These are phyloP conservation scores for Vaucheria bursata DNA, from an alignment of 352 stramenopile species.

Conservation along the genomic window DNA sequence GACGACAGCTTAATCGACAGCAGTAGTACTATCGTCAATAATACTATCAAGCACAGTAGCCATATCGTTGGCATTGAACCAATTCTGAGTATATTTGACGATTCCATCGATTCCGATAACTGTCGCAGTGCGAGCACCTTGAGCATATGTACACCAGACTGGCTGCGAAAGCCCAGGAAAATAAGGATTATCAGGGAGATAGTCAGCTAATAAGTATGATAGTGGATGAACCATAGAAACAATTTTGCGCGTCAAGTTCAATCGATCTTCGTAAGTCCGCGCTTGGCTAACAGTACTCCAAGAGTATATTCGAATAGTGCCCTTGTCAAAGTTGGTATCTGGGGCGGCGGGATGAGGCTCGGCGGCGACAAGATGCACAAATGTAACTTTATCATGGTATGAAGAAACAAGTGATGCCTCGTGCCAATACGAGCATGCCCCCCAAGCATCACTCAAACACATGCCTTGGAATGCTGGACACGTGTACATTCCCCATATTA, in stretches of 20 bases:
- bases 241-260: conserved; percentile 15
- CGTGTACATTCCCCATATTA: conserved; percentile 44
- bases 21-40: too few relatives aligned
- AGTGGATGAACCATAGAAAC: conserved; percentile 11
- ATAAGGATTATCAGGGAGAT: conserved; percentile 23
- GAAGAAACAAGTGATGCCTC: conserved; percentile 16
- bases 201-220: conserved; percentile 24
- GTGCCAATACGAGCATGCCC: conserved; percentile 24
- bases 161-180: conserved; percentile 21
- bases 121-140: conserved; percentile 18
- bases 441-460: conserved; percentile 10
- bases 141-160: conserved; percentile 37
- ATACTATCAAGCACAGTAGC: conserved; percentile 4
- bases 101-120: conserved; percentile 21
- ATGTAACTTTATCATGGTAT: conserved; percentile 21
- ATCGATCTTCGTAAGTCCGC: conserved; percentile 18
- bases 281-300: conserved; percentile 34
- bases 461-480: conserved; percentile 39
- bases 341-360: conserved; percentile 36
- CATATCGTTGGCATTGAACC: conserved; percentile 20
- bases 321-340: conserved; percentile 31
- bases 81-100: conserved; percentile 18
- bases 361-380: conserved; percentile 27
- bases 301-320: conserved; percentile 12
- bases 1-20: too few relatives aligned